phyloP scores from a whole-genome alignment of 129 eudicot genomes.

The Oenanthe sinensis region DNA sequence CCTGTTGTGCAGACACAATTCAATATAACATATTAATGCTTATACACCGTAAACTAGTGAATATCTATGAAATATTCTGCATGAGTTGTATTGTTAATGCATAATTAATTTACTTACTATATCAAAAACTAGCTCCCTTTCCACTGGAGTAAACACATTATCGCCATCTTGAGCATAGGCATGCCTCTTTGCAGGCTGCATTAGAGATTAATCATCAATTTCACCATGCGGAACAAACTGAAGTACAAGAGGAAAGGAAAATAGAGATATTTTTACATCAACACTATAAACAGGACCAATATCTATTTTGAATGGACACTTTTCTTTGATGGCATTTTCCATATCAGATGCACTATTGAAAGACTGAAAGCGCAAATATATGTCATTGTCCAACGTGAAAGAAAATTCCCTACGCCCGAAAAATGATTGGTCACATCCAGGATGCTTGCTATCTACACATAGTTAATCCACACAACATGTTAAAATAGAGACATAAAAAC shows the following conservation, averaged over 20 bases:
- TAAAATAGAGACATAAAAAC: neutral
- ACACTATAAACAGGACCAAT: slow-evolving; percentile 87
- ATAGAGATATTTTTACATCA: slow-evolving; percentile 35
- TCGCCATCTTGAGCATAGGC: slow-evolving; percentile 82
- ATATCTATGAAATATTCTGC: neutral
- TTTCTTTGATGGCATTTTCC: slow-evolving; percentile 64
- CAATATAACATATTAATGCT: neutral
- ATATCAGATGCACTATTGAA: slow-evolving; percentile 54
- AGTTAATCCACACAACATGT: neutral
- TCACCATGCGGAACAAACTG: neutral
- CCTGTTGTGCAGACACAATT: slow-evolving; percentile 34
- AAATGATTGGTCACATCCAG: slow-evolving; percentile 76
- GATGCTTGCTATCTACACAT: slow-evolving; percentile 85
- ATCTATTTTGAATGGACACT: slow-evolving; percentile 82
- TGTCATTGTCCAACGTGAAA: slow-evolving; percentile 67
- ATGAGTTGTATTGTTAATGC: neutral
- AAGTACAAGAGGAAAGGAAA: neutral
- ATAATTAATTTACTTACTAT: slow-evolving; percentile 43
- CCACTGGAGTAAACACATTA: slow-evolving; percentile 82
- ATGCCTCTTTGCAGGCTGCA: slow-evolving; percentile 91
- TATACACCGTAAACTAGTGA: slow-evolving; percentile 8
- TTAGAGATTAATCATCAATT: slow-evolving; percentile 10
- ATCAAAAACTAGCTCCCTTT: slow-evolving; percentile 89
- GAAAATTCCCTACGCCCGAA: slow-evolving; percentile 79
- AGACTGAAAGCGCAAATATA: slow-evolving; percentile 76